Evolutionary conservation across 169 alveolate genomes (phyloP), one percentile per base, ranked within the genome.

Genomic region (Amoebophrya sp.): DNA sequence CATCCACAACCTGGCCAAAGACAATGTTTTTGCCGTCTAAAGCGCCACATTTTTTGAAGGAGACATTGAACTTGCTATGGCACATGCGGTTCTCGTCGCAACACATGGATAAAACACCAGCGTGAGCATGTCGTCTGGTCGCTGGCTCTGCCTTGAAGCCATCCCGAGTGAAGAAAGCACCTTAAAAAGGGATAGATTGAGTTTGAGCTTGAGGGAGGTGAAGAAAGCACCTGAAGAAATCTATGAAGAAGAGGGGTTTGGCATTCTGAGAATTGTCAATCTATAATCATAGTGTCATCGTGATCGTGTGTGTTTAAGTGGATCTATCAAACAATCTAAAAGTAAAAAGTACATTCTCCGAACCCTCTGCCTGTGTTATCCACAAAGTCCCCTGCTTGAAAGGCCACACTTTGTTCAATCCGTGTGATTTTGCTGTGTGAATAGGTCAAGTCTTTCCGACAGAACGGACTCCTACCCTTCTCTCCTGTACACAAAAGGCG

Each of bases 1-100:
- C 99, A 65, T 95, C 96, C 78, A 96, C 95, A 0, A 97, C 96
- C 89, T 97, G 97, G 0, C 98, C 99, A 93, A 97, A 94, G n/a
- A 97, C 98, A 12, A 95, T 96, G 90, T 96, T 97, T 40, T 94
- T 94, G 55, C 96, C 96, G 93, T 97, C 98, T 47, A 97, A 94
- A 90, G 94, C 96, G 0, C 97, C 96, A n/a, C 96, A 93, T 24
- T 95, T 95, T 40, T 96, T 95, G 78, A 97, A 93, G 36, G 98
- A 96, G 40, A 97, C 95, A 92, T 95, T 94, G 93, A 97, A 97
- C 91, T 97, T 98, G 36, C 97, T 95, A 18, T 47, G 65, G 18
- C 65, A 47, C 65, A 6, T 6, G 6, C 65, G 65, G 65, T 47
- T 18, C 65, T 47, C 65, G 65, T 47, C 65, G 29, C 6, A 6